A percentile compares a stretch with the other conserved stretches of the same genome.
These are phyloP conservation scores for Pestalotiopsis fici DNA, from an alignment of 2,329 filamentous ascomycete genomes.

Conservation along the genomic window DNA sequence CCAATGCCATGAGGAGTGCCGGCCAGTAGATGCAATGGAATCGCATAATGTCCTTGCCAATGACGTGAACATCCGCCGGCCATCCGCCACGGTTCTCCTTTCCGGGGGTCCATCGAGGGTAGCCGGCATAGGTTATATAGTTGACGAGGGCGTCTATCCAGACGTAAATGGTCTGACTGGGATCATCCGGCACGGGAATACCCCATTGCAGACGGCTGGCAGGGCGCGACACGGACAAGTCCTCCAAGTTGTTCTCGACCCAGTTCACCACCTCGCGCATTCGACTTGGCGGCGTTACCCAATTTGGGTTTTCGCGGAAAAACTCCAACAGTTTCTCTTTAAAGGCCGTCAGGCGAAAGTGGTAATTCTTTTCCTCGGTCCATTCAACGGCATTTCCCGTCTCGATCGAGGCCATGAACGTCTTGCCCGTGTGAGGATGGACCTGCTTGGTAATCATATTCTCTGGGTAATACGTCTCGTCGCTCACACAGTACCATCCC, in stretches of 20 bases:
- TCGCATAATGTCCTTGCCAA: constrained; percentile 94
- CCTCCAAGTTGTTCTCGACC: constrained; percentile 76
- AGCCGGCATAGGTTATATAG: constrained; percentile 86
- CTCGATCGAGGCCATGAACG: constrained; percentile 80
- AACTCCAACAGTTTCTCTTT: constrained; percentile 77
- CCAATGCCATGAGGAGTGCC: constrained; percentile 87
- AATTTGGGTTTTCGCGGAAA: constrained; percentile 75
- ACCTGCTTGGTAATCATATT: constrained; percentile 72
- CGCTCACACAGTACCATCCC: constrained; percentile 95
- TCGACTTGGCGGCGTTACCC: constrained; percentile 71
- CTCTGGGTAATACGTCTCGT: constrained; percentile 93
- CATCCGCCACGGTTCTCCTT: constrained; percentile 67
- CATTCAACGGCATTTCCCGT: constrained; percentile 94
- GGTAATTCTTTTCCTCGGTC: constrained; percentile 91
- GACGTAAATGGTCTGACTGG: constrained; percentile 90
- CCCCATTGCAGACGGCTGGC: constrained; percentile 81
- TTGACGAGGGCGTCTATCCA: constrained; percentile 97
- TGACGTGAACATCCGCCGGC: constrained; percentile 89
- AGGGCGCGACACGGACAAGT: constrained; percentile 88
- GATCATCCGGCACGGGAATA: constrained; percentile 82
- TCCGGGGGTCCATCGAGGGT: constrained; percentile 72
- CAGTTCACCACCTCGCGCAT: constrained; percentile 79
- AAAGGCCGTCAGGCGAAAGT: constrained; percentile 87
- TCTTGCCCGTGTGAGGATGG: constrained; percentile 79
- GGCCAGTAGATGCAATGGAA: constrained; percentile 99